phyloP scores from a whole-genome alignment of 257 asterid species.

The Mitragyna speciosa region DNA sequence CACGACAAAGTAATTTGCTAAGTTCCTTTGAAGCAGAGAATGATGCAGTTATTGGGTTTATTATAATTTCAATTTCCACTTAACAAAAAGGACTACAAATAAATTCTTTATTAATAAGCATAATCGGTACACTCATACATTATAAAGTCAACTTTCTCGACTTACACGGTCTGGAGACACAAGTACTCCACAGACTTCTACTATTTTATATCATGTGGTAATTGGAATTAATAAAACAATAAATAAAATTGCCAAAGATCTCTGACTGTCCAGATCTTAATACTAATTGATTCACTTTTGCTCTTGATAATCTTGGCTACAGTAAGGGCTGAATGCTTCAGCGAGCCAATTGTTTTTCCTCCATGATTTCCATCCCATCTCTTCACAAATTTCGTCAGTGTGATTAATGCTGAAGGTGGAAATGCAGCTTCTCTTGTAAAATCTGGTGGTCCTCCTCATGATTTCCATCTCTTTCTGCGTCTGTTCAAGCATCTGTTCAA shows the following conservation, averaged over 20 bases:
- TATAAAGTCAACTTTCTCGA: background rate
- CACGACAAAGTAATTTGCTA: background rate
- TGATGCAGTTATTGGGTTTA: background rate
- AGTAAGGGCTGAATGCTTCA: constrained; percentile 84
- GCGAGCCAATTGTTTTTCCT: constrained; percentile 80
- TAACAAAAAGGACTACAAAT: background rate
- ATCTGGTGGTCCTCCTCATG: constrained; percentile 73
- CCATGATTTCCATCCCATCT: constrained; percentile 89
- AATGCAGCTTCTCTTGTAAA: constrained; percentile 82
- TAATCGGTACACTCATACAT: background rate
- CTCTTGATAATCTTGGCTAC: constrained; percentile 70
- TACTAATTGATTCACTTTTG: constrained; percentile 20
- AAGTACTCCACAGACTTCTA: background rate
- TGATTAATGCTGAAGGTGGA: constrained; percentile 91
- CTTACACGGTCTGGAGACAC: background rate
- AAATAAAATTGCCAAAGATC: background rate
- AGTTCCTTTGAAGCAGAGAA: background rate
- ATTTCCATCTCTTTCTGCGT: constrained; percentile 66
- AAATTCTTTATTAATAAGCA: background rate
- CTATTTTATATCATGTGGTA: background rate
- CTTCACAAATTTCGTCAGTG: constrained; percentile 78
- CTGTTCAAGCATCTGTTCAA: constrained; percentile 62
- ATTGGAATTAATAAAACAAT: constrained; percentile 13
- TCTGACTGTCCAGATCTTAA: background rate
- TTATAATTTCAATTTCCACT: background rate